These are phyloP conservation scores for Phyllostachys edulis DNA, from an alignment of 176 grass and related monocot species.

Conservation along the genomic window DNA sequence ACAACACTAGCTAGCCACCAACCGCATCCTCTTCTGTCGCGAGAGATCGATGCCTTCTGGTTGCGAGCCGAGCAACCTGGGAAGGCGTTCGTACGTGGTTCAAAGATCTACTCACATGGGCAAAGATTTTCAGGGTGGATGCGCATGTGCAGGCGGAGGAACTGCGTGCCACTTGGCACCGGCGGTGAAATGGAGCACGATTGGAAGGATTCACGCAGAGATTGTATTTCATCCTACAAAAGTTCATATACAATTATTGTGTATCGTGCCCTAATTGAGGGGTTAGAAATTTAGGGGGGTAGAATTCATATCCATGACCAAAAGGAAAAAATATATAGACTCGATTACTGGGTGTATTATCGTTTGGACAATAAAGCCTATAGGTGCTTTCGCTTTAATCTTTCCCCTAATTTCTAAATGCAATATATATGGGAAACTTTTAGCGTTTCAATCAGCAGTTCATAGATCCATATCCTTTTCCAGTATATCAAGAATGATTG, in stretches of 20 bases:
- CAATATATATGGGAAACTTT: not conserved
- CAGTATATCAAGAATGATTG: constrained; percentile 1
- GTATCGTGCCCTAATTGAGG: no score
- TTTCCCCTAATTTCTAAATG: not conserved
- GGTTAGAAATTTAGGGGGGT: no score
- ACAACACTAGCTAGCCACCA: not conserved
- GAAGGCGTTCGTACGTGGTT: not conserved
- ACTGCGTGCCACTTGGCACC: not conserved
- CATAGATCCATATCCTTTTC: not conserved
- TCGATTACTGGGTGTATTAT: no score
- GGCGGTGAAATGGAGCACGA: not conserved
- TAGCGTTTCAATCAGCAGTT: not conserved
- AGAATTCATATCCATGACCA: no score
- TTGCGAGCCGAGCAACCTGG: not conserved
- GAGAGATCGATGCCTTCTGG: not conserved
- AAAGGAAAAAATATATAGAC: no score
- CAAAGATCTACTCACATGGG: constrained; percentile 34
- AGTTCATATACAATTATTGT: no score
- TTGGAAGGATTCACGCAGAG: not conserved
- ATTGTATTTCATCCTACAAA: not conserved
- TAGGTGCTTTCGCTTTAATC: not conserved
- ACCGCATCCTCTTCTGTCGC: not conserved
- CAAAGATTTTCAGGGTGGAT: not conserved
- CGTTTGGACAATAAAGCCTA: not conserved
- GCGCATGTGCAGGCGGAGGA: not conserved